Percentiles rank a stretch among this genome's conserved stretches.
phyloP scores from a whole-genome alignment of 148 eudicot species.

The Beta vulgaris region DNA sequence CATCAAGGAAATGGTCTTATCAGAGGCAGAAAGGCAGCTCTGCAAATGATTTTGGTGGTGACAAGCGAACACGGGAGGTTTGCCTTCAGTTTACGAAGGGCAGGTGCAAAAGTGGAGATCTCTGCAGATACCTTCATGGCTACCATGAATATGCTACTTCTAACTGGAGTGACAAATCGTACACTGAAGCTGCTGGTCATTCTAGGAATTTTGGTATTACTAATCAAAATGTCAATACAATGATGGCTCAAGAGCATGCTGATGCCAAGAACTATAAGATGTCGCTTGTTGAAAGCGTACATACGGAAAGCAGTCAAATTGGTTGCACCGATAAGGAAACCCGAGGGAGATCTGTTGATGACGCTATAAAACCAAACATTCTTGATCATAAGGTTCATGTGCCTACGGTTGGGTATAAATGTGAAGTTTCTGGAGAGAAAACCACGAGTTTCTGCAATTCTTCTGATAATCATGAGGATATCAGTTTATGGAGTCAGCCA shows the following conservation, averaged over 20 bases:
- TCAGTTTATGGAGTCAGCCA: constrained; percentile 25
- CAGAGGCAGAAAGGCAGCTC: constrained; percentile 28
- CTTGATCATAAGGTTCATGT: constrained; percentile 6
- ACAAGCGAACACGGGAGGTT: constrained; percentile 26
- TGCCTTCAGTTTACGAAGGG: constrained; percentile 31
- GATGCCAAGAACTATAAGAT: constrained; percentile 1
- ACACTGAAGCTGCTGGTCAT: constrained; percentile 8
- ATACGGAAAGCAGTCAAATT: background rate
- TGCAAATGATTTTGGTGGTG: constrained; percentile 12
- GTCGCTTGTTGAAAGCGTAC: background rate
- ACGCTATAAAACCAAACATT: background rate
- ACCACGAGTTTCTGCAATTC: background rate
- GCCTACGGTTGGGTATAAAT: background rate
- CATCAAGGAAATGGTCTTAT: constrained; percentile 20
- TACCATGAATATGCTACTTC: constrained; percentile 30
- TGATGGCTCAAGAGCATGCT: constrained; percentile 7
- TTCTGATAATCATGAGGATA: constrained; percentile 8
- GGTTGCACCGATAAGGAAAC: background rate
- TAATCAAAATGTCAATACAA: constrained; percentile 17
- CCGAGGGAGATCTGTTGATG: background rate
- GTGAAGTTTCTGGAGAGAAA: background rate
- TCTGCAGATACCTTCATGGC: constrained; percentile 31
- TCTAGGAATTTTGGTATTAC: background rate
- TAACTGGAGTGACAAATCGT: constrained; percentile 19
- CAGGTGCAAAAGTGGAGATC: constrained; percentile 30